Conservation (phyloP, 2,329 filamentous ascomycete genomes). For the Pezizomycotina sp. region DNA sequence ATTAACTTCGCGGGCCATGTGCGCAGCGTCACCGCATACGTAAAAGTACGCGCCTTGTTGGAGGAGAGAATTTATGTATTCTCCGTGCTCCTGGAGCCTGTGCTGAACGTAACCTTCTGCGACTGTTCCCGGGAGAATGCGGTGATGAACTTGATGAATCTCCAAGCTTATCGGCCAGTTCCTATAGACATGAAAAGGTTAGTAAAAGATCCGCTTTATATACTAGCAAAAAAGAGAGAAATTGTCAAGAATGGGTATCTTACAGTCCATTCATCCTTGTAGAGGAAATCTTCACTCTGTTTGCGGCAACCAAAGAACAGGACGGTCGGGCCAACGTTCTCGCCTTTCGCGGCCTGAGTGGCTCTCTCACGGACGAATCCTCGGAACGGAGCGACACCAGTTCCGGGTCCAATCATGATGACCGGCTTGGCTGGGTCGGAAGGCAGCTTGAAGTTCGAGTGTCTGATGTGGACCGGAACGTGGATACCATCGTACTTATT, state of each 20-base stretch:
- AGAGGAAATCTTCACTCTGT: slow-evolving; percentile 76
- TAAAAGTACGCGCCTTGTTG: slow-evolving; percentile 87
- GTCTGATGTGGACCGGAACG: slow-evolving; percentile 85
- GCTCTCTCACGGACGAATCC: slow-evolving; percentile 89
- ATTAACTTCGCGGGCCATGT: slow-evolving; percentile 93
- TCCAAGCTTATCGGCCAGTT: slow-evolving; percentile 66
- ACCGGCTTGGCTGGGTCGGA: slow-evolving; percentile 87
- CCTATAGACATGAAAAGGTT: slow-evolving; percentile 35
- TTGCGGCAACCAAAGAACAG: slow-evolving; percentile 94
- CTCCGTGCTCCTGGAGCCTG: slow-evolving; percentile 63
- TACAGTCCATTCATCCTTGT: slow-evolving; percentile 83
- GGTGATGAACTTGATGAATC: slow-evolving; percentile 75
- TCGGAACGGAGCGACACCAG: slow-evolving; percentile 90
- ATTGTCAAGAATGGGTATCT: slow-evolving; percentile 29
- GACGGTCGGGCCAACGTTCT: slow-evolving; percentile 69
- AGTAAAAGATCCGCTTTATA: slow-evolving; percentile 5
- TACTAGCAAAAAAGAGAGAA: slow-evolving; percentile 2
- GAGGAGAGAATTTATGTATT: slow-evolving; percentile 74
- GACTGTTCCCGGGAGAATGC: slow-evolving; percentile 82
- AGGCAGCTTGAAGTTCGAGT: slow-evolving; percentile 98
- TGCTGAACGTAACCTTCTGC: slow-evolving; percentile 98
- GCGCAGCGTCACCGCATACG: slow-evolving; percentile 91
- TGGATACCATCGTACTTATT: slow-evolving; percentile 96
- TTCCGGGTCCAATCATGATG: slow-evolving; percentile 92
- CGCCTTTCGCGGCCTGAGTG: slow-evolving; percentile 60